Evolutionary conservation across 2,329 filamentous ascomycete species (phyloP), one percentile per base, ranked within the genome.

Genomic region (Epichloe festucae): DNA sequence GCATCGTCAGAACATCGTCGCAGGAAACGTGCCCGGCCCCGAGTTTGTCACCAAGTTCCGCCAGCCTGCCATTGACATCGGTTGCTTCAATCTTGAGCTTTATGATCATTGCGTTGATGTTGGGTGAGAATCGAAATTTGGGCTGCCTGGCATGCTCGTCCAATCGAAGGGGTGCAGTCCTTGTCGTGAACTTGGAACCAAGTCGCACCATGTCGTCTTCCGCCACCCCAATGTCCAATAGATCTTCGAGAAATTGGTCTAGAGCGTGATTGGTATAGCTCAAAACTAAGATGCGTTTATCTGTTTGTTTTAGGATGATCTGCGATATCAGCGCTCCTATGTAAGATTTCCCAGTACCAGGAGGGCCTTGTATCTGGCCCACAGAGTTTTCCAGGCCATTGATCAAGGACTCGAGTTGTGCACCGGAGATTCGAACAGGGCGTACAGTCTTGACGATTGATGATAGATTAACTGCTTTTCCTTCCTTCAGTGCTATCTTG

Each of bases 261-360:
- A 83, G 64, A 0, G 81, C 80, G 56, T 85, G 82, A 49, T 87
- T 85, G 0, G 83, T 88, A 52, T 80, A 88, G 27, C 77, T 81
- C 2, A 85, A 63, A 0, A 89, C 76, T 0, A 90, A 68, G 0
- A 89, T 75, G 0, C 62, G 76, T 31, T 76, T 68, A 0, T 57
- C 19, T 0, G 76, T 79, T 5, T 58, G 23, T 1, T 76, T 61
- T 19, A 80, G 65, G 0, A 89, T 60, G 0, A 71, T 63, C 49
- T 81, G 81, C 0, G 78, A 75, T 1, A 83, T 68, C 2, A 85
- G 66, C 0, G 84, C 79, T 0, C 86, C 86, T 3, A 87, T 75
- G 55, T 87, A 87, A 0, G 84, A 87, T 57, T 90, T 90, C 1
- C 86, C 86, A 0, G 84, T 89, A 0, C 83, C 84, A 57, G 85